phyloP scores from a whole-genome alignment of 805 yeast genomes.

The Metschnikowia rubicola region DNA sequence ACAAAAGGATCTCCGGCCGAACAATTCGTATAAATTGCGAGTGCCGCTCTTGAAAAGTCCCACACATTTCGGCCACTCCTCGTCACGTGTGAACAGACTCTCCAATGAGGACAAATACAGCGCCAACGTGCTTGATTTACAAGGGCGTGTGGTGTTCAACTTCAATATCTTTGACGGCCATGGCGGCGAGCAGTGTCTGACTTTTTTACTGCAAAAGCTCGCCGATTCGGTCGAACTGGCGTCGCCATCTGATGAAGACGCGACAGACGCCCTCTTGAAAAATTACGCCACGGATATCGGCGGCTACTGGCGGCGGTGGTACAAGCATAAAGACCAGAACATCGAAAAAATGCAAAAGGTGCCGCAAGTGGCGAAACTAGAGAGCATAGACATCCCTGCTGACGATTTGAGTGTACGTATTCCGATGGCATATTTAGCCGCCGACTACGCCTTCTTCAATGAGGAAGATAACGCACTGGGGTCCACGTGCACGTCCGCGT shows the following conservation, averaged over 20 bases:
- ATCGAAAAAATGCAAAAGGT: conserved; percentile 24
- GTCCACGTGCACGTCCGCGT: conserved; percentile 69
- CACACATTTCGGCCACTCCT: conserved; percentile 70
- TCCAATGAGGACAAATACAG: conserved; percentile 80
- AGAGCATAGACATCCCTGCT: conserved; percentile 7
- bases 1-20: conserved; percentile 2
- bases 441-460: conserved; percentile 60
- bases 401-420: conserved; percentile 63
- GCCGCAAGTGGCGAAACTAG: conserved; percentile 15
- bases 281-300: conserved; percentile 61
- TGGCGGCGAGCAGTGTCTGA: conserved; percentile 79
- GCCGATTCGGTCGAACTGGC: conserved; percentile 49
- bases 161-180: conserved; percentile 91
- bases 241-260: conserved; percentile 13
- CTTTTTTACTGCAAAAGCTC: conserved; percentile 53
- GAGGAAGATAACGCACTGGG: conserved; percentile 47
- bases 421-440: conserved; percentile 58
- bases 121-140: conserved; percentile 53
- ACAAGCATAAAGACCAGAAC: conserved; percentile 40
- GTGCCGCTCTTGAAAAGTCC: conserved; percentile 65
- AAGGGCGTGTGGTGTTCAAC: conserved; percentile 43
- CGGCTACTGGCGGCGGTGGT: conserved; percentile 84
- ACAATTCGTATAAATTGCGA: conserved; percentile 33
- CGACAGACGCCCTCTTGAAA: conserved; percentile 40
- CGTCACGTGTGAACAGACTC: conserved; percentile 71